These are phyloP conservation scores for Aspergillus sp. DNA, from an alignment of 2,329 filamentous ascomycete species.

Conservation along the genomic window DNA sequence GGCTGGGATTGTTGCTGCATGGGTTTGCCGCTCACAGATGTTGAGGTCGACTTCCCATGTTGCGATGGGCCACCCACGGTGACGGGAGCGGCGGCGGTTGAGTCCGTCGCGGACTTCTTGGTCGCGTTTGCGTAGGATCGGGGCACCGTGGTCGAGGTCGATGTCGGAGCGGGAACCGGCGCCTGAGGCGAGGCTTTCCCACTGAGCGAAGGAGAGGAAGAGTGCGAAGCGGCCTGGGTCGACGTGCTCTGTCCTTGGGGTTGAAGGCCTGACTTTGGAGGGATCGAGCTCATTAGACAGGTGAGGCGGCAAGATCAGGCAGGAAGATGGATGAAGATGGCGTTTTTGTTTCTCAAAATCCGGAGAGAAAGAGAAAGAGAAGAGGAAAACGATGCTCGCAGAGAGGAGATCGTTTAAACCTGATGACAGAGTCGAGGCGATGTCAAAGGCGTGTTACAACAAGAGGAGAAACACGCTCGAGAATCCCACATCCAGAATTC, in stretches of 20 bases:
- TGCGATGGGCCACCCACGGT: constrained; percentile 57
- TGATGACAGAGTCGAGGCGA: constrained; percentile 19
- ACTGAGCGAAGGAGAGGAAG: constrained; percentile 53
- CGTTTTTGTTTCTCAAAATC: background rate
- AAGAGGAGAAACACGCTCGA: constrained; percentile 26
- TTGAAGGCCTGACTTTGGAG: constrained; percentile 54
- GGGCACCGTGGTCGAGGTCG: constrained; percentile 51
- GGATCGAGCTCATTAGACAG: constrained; percentile 66
- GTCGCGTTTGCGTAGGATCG: constrained; percentile 67
- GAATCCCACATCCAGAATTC: constrained; percentile 28
- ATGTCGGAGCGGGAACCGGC: constrained; percentile 30
- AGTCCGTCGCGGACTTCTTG: constrained; percentile 61
- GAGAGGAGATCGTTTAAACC: constrained; percentile 7
- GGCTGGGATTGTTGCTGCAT: constrained; percentile 50
- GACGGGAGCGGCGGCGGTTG: constrained; percentile 54
- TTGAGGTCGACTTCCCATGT: constrained; percentile 66
- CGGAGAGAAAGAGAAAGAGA: constrained; percentile 7
- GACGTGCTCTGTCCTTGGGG: constrained; percentile 54
- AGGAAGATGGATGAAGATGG: constrained; percentile 24
- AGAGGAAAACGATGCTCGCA: constrained; percentile 10
- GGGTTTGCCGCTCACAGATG: constrained; percentile 82
- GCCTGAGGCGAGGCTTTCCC: constrained; percentile 54
- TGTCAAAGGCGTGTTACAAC: constrained; percentile 27
- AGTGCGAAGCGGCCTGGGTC: constrained; percentile 53
- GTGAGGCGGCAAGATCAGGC: constrained; percentile 26